Evolutionary conservation across 169 alveolate genomes (phyloP).

Genomic region (Plasmodium reichenowi): DNA sequence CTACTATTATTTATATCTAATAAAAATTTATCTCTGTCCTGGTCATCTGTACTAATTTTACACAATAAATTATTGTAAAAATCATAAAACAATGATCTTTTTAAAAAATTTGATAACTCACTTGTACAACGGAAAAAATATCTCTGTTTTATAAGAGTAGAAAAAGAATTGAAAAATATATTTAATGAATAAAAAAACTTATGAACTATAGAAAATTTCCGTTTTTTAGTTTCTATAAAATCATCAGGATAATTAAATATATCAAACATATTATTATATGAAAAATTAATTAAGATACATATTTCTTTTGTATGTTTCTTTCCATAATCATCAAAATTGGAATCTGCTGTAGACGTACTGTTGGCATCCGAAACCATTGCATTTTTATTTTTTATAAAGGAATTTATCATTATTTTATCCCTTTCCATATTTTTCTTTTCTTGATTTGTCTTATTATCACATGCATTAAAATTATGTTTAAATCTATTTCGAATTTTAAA

Average conservation of each 20-base stretch:
- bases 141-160: slow-evolving; percentile 54
- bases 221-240: slow-evolving; percentile 20
- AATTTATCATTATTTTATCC: slow-evolving; percentile 36
- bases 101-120: slow-evolving; percentile 35
- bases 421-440: slow-evolving; percentile 37
- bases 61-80: slow-evolving; percentile 7
- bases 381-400: slow-evolving; percentile 60
- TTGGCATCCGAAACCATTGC: slow-evolving; percentile 27
- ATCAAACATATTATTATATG: slow-evolving; percentile 76
- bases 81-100: slow-evolving; percentile 25
- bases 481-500: slow-evolving; percentile 60
- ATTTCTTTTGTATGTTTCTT: slow-evolving; percentile 60
- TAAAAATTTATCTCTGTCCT: background rate
- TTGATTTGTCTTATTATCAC: slow-evolving; percentile 17
- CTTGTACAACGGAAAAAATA: slow-evolving; percentile 36
- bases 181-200: slow-evolving; percentile 38
- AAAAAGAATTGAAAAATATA: slow-evolving; percentile 54
- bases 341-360: slow-evolving; percentile 6
- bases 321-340: slow-evolving; percentile 40
- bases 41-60: background rate
- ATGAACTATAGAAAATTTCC: slow-evolving; percentile 42
- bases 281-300: slow-evolving; percentile 63
- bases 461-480: slow-evolving; percentile 28
- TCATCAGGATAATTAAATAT: slow-evolving; percentile 71
- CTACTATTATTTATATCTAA: background rate